These are phyloP conservation scores for Emergomyces pasteurianus DNA, from an alignment of 2,329 filamentous ascomycete genomes.

Conservation along the genomic window DNA sequence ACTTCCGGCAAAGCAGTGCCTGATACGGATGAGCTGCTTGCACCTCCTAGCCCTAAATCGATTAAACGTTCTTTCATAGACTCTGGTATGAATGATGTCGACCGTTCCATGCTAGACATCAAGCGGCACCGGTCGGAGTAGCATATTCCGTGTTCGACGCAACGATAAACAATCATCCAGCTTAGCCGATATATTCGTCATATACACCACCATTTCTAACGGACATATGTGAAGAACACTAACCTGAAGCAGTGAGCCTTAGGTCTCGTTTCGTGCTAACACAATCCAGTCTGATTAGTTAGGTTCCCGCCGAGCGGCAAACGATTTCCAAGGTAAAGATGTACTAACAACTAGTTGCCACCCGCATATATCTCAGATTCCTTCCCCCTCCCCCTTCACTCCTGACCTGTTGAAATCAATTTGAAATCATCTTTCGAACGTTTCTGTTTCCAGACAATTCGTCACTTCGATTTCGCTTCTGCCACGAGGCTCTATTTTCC, in stretches of 20 bases:
- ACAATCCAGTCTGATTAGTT: background rate
- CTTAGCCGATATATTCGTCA: background rate
- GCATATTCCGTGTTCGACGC: background rate
- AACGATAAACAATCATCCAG: background rate
- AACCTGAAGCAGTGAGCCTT: background rate
- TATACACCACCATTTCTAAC: background rate
- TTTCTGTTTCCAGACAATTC: background rate
- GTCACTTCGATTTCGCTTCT: background rate
- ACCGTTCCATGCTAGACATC: background rate
- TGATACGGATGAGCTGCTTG: background rate
- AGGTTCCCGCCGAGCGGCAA: background rate
- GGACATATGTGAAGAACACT: background rate
- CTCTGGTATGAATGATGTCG: background rate
- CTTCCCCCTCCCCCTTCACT: too few relatives aligned
- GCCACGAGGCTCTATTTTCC: background rate
- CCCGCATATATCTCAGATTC: background rate
- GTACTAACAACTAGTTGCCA: background rate
- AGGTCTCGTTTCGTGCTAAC: background rate
- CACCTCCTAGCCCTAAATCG: background rate
- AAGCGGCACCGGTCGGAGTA: slow-evolving; percentile 2
- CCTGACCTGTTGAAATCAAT: background rate
- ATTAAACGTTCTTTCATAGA: slow-evolving; percentile 1
- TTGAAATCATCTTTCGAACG: background rate
- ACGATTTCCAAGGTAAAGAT: background rate
- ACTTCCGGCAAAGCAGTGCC: background rate